Percentiles rank a stretch among this genome's conserved stretches.
Conservation (phyloP, 2,329 filamentous ascomycete species). For the Calonectria crousiana region DNA sequence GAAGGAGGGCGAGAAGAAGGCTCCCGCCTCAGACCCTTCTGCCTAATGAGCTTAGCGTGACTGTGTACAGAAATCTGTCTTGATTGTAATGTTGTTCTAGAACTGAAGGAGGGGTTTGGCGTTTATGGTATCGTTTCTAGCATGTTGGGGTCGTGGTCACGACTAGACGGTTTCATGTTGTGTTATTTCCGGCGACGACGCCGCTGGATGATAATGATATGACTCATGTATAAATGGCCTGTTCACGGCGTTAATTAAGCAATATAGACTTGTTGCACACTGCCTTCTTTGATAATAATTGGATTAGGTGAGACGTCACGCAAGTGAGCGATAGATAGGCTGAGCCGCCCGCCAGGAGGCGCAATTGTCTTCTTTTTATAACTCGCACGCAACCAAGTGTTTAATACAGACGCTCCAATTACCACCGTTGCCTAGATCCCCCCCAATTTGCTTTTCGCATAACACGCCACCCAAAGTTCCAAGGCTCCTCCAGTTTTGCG, state of each 20-base stretch:
- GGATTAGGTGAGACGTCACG: not conserved
- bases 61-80: conserved; percentile 17
- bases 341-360: not conserved
- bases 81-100: conserved; percentile 6
- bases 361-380: conserved; percentile 10
- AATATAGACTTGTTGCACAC: not conserved
- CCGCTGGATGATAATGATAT: conserved; percentile 39
- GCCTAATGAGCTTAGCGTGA: conserved; percentile 38
- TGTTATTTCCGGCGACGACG: conserved; percentile 31
- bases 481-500: conserved; percentile 37
- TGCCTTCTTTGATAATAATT: not conserved
- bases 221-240: conserved; percentile 21
- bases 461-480: conserved; percentile 33
- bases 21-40: conserved; percentile 60
- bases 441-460: conserved; percentile 27
- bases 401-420: conserved; percentile 40
- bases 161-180: conserved; percentile 34
- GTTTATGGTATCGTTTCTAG: conserved; percentile 29
- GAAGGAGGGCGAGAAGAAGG: conserved; percentile 51
- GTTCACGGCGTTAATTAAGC: conserved; percentile 15
- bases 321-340: not conserved
- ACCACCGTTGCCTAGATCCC: conserved; percentile 35
- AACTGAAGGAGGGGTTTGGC: conserved; percentile 17
- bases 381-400: conserved; percentile 25
- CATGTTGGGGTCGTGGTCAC: conserved; percentile 14